Evolutionary conservation across 192 early-diverging fungal genomes (phyloP), one percentile per base, ranked within the genome.

Genomic region (Thoreauomyces humboldtii): DNA sequence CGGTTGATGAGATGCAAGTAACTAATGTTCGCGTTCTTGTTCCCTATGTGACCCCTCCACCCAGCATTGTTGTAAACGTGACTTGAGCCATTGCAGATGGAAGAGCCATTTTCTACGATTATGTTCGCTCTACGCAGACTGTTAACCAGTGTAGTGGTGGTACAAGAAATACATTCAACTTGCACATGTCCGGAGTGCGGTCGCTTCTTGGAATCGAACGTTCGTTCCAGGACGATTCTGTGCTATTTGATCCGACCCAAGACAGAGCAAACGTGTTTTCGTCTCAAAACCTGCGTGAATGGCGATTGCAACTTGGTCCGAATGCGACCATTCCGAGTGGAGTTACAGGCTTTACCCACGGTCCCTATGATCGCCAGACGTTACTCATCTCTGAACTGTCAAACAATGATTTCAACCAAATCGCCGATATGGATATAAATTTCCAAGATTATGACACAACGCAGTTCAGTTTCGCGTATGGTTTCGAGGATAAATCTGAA

Each of bases 101-200:
- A 4, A 62, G 51, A 52, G 32, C 24, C 33, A 63, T 63, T 19
- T 63, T 21, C 5, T 63, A 63, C 32, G 47, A 63, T 5, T 63
- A 63, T 52, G 61, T 63, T 19, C 61, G 61, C 2, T 0, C 44
- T 0, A 63, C 46, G 0, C 61, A 63, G 5, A 63, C 5, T 0
- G 61, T 52, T 2, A 63, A 51, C 2, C 28, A 44, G 0, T 19
- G 14, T n/a, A 32, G 25, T 19, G 61, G 61, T 1, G 61, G 61
- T 1, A 11, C 25, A 15, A 51, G 61, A 36, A 63, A 63, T 51
- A 63, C 61, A 0, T 63, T 63, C 45, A 51, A 50, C 21, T 32
- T 63, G 21, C 61, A 63, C 5, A 63, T 63, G 47, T 34, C 28
- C 11, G 46, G 46, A 0, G 61, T 63, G 0, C n/a, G 61, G n/a